Base-by-base conservation (phyloP, 257 asterid genomes). In the Nicotiana attenuata region DNA sequence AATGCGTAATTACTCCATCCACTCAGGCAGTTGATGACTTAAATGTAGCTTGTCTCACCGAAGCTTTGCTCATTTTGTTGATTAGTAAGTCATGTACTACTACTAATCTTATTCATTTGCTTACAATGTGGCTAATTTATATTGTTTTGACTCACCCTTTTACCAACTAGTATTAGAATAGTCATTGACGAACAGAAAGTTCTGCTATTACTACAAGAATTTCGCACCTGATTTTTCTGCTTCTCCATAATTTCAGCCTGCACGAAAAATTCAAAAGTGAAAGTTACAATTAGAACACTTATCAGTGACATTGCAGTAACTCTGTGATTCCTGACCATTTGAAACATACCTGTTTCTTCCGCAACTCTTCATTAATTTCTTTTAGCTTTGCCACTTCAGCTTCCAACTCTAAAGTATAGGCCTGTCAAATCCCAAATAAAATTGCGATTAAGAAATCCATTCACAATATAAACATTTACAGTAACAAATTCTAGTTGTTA, bases 401-500 rank as follows among this genome's bases (percentile, higher is more conserved):
- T 90, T 95, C 99, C 92, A 95, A 84, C 81, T 95, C 98, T 80
- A 92, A 87, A 28, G 99, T 93, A 80, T 95, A 93, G 55, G 98
- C 99, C 98, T 95, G 87, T 64, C 59, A 65, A 60, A 80, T 81
- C 82, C 71, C 82, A 63, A 28, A 75, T 15, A 29, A 75, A 50
- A 59, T 24, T 75, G 63, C 14, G 45, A 71, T 61, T 75, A 75
- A 26, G 80, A 50, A 50, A 20, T 64, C 71, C 66, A 26, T 65
- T 84, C 53, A 78, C 80, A 64, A 24, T 16, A 71, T 75, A 47
- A 75, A 8, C 79, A 73, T 73, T 73, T 50, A 41, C 10, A 1
- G 47, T 7, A 50, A 47, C 5, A 50, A 50, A 14, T 22, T 73
- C 20, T 13, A 45, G 38, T 73, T 45, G 78, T 71, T 7, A 47